Base-by-base conservation (phyloP, 208 protist genomes). In the Leishmania aethiopica region DNA sequence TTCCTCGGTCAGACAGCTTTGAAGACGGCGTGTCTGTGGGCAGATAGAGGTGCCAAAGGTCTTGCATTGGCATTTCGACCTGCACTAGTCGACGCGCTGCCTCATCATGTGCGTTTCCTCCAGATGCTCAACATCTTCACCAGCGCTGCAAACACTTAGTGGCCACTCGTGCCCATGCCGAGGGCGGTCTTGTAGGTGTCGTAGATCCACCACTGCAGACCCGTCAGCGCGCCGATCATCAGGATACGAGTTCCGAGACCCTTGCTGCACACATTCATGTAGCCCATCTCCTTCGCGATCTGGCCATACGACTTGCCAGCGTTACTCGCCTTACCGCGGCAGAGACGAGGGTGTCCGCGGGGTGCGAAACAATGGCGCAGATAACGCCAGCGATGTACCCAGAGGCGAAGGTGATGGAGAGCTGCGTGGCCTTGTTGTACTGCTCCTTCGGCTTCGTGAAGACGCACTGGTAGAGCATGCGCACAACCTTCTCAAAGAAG, bases 161-260 rank as follows among this genome's bases (percentile, higher is more conserved):
- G 49, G 98, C 87, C 89, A 66, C 87, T 90, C 80, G 89, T 90
- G 67, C 89, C 89, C 87, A 93, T 91, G 80, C 90, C 90, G 71
- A 93, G 86, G 49, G 88, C 81, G 60, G 88, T 82, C 86, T 93
- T 93, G 87, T 93, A 93, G 67, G 85, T 85, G 82, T 93, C 90
- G 81, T 93, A 99, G 89, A 99, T 99, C 88, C 88, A 98, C 96
- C 95, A 99, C 93, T 99, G 98, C 60, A 98, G 86, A 86, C 95
- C 98, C 72, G 98, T 99, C 73, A 99, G 94, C 74, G 98, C 98
- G 86, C 98, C 98, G 84, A 99, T 99, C 98, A 99, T 99, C 79
- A 99, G 75, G 84, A 99, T 97, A 93, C 98, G 95, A 40, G 98
- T 89, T 57, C 93, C 95, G 19, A 99, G 89, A 73, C 98, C 98